phyloP scores from a whole-genome alignment of 2,329 filamentous ascomycete species.

The Fusarium sp. region DNA sequence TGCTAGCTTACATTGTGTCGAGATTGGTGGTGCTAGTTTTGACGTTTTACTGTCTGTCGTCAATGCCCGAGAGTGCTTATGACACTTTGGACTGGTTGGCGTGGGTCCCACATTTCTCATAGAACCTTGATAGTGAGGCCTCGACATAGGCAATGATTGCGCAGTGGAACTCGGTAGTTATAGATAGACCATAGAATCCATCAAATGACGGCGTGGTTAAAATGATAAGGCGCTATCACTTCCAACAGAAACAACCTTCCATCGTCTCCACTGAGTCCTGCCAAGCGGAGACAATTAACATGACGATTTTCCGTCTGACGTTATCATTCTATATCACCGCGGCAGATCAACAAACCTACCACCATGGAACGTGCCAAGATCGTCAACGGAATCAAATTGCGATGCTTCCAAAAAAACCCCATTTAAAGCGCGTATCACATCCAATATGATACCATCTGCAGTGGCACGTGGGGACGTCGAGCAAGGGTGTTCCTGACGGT shows the following conservation, averaged over 20 bases:
- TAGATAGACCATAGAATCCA: neutral
- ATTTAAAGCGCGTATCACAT: neutral
- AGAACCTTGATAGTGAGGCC: fast-evolving
- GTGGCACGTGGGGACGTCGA: neutral
- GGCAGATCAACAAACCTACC: neutral
- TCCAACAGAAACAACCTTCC: neutral
- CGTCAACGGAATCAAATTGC: neutral
- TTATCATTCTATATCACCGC: neutral
- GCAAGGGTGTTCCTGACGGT: conserved; percentile 9
- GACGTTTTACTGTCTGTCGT: neutral
- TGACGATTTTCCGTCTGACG: neutral
- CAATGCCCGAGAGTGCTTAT: neutral
- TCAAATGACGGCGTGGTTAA: neutral
- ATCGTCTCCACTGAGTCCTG: neutral
- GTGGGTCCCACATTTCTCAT: conserved; percentile 1
- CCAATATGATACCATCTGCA: neutral
- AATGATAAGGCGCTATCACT: neutral
- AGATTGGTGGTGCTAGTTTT: fast-evolving
- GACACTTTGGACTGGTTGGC: neutral
- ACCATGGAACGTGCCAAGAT: neutral
- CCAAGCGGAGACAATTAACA: neutral
- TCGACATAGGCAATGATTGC: fast-evolving
- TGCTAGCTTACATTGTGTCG: neutral
- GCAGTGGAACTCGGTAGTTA: fast-evolving
- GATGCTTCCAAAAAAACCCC: neutral